Base-by-base conservation (phyloP, 805 yeast genomes). In the Candida ponderosae region DNA sequence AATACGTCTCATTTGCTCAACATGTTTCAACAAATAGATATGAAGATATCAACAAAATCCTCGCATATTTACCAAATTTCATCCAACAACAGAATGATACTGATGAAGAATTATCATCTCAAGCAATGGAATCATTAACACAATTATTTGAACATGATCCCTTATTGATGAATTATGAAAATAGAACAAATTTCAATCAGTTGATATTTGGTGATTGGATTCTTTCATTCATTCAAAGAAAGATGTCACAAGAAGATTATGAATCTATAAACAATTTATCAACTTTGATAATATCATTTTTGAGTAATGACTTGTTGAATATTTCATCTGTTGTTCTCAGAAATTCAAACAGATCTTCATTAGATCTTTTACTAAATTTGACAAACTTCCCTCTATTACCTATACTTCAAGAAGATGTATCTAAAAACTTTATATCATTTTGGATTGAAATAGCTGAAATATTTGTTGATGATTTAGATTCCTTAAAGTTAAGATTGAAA, bases 401-500 rank as follows among this genome's bases (percentile, higher is more conserved):
- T 0, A 65, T 78, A 3, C 46, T 63, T 1, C 82, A 81, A 29
- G 94, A 83, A 53, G 54, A 57, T 14, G 62, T 79, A 7, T 73
- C 80, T 0, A 64, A 59, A 31, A 71, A 67, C 39, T 67, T 82
- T 50, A 63, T 79, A 8, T 72, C 74, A 26, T 80, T 83, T 50
- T 84, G 94, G 94, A 67, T 72, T 34, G 79, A 77, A 37, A 57
- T 81, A 24, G 71, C 78, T 6, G 87, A 80, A 39, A 61, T 68
- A 1, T 74, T 72, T 43, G 54, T 63, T 29, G 76, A 68, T 46
- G 80, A 76, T 42, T 59, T 59, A 26, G 74, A 68, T n/a, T 35
- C 56, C 4, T 33, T 68, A 5, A 30, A 47, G 4, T 37, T 50
- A 0, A 39, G 62, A 1, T 47, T 70, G 31, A 52, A 65, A 28